Conservation (phyloP, 768 basidiomycete species). For the Suillus subluteus region DNA sequence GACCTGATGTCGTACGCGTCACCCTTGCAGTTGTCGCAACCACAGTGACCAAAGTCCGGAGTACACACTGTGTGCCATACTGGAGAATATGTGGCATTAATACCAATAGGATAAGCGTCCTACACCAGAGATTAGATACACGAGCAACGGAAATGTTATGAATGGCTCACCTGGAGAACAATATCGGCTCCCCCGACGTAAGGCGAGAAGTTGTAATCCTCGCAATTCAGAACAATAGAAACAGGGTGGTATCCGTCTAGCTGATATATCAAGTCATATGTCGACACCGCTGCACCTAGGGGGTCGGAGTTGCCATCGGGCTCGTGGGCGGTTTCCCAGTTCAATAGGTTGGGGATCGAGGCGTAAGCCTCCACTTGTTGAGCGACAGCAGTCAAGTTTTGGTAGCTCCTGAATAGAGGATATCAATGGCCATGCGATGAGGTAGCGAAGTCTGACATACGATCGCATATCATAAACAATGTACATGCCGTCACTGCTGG, state of each 20-base stretch:
- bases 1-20: slow-evolving; percentile 63
- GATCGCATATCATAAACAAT: slow-evolving; percentile 82
- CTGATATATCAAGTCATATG: slow-evolving; percentile 51
- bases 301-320: slow-evolving; percentile 73
- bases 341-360: slow-evolving; percentile 64
- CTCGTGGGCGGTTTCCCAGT: slow-evolving; percentile 77
- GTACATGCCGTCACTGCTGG: slow-evolving; percentile 43
- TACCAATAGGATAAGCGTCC: slow-evolving; percentile 41
- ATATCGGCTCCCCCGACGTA: slow-evolving; percentile 71
- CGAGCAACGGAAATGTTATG: slow-evolving; percentile 32
- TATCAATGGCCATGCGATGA: background rate
- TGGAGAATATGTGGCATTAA: slow-evolving; percentile 64
- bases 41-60: slow-evolving; percentile 70
- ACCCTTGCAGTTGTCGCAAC: slow-evolving; percentile 71
- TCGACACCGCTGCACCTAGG: slow-evolving; percentile 51
- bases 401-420: slow-evolving; percentile 48
- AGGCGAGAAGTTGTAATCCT: slow-evolving; percentile 62
- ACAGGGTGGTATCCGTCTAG: slow-evolving; percentile 63
- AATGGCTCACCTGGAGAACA: slow-evolving; percentile 64
- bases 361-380: slow-evolving; percentile 68
- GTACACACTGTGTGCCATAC: slow-evolving; percentile 67
- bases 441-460: slow-evolving; percentile 30
- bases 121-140: slow-evolving; percentile 7
- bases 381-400: slow-evolving; percentile 61
- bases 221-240: slow-evolving; percentile 56